phyloP scores from a whole-genome alignment of 352 stramenopile genomes.

The Pythium apleroticum region DNA sequence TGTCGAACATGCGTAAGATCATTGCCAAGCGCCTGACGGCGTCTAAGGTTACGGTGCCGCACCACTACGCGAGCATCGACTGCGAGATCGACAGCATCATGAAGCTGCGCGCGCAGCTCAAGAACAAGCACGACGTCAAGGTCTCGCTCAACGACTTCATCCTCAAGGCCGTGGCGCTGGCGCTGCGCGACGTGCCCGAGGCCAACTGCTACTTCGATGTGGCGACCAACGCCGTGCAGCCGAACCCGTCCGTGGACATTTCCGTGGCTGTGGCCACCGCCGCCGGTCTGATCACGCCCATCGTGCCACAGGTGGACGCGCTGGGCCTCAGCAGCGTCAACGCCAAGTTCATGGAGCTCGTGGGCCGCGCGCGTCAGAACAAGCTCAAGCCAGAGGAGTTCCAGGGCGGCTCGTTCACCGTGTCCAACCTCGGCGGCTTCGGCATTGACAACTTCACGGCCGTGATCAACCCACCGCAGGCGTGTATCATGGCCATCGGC shows the following conservation, averaged over 20 bases:
- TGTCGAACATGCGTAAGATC: conserved; percentile 98
- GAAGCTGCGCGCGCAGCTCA: conserved; percentile 92
- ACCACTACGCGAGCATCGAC: conserved; percentile 97
- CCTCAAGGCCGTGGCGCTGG: conserved; percentile 96
- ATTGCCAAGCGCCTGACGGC: conserved; percentile 97
- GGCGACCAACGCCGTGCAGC: conserved; percentile 57
- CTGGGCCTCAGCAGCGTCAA: conserved; percentile 95
- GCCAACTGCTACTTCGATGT: conserved; percentile 84
- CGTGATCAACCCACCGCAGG: conserved; percentile 98
- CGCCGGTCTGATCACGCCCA: conserved; percentile 98
- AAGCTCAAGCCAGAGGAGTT: conserved; percentile 99
- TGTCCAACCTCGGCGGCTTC: conserved; percentile 98
- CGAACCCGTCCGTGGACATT: conserved; percentile 94
- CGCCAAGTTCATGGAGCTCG: conserved; percentile 96
- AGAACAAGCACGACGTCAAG: conserved; percentile 92
- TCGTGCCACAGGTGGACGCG: conserved; percentile 94
- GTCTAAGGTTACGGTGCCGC: conserved; percentile 95
- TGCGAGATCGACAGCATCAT: conserved; percentile 93
- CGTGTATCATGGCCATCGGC: conserved; percentile 98
- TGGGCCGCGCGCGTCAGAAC: conserved; percentile 92
- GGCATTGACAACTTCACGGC: conserved; percentile 98
- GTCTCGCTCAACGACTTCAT: conserved; percentile 99
- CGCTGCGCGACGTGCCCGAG: conserved; percentile 96
- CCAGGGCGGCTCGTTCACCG: conserved; percentile 98
- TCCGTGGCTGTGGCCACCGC: conserved; percentile 97